These are phyloP conservation scores for Mycena filopes DNA, from an alignment of 768 basidiomycete genomes.

Conservation along the genomic window DNA sequence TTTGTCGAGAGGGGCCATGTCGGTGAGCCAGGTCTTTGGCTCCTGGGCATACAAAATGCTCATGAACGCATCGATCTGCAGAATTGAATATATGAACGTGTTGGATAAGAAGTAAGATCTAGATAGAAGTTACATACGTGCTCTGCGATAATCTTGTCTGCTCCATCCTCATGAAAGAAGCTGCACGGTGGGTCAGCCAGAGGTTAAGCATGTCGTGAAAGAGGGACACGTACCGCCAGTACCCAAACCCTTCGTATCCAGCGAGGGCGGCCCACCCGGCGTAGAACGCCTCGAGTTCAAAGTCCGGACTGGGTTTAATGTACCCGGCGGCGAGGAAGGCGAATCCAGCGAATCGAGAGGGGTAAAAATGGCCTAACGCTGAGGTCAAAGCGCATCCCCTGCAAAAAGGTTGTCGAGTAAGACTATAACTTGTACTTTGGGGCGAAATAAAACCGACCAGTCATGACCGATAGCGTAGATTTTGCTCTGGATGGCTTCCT, in stretches of 20 bases:
- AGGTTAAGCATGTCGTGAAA: background rate
- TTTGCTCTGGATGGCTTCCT: too few species aligned
- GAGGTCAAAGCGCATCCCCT: too few species aligned
- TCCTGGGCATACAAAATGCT: conserved; percentile 46
- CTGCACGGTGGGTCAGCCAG: background rate
- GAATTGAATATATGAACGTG: too few species aligned
- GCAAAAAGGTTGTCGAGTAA: background rate
- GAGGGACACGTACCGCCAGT: conserved; percentile 1
- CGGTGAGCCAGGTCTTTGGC: conserved; percentile 47
- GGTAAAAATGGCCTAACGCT: too few species aligned
- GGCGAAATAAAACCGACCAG: conserved; percentile 28
- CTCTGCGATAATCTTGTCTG: conserved; percentile 47
- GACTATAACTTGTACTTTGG: too few species aligned
- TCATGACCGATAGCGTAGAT: conserved; percentile 62
- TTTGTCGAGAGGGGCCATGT: too few species aligned
- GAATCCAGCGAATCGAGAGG: too few species aligned
- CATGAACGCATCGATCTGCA: conserved; percentile 53
- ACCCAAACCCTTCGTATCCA: conserved; percentile 9
- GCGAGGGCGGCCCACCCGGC: background rate
- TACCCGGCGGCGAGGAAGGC: too few species aligned
- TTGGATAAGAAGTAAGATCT: background rate
- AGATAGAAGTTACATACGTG: conserved; percentile 41
- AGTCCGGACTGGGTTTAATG: conserved; percentile 38
- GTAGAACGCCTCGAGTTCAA: conserved; percentile 31
- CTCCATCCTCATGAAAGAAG: conserved; percentile 39